Base-by-base conservation (phyloP, 495 filamentous ascomycete species). In the Clohesyomyces aquaticus region DNA sequence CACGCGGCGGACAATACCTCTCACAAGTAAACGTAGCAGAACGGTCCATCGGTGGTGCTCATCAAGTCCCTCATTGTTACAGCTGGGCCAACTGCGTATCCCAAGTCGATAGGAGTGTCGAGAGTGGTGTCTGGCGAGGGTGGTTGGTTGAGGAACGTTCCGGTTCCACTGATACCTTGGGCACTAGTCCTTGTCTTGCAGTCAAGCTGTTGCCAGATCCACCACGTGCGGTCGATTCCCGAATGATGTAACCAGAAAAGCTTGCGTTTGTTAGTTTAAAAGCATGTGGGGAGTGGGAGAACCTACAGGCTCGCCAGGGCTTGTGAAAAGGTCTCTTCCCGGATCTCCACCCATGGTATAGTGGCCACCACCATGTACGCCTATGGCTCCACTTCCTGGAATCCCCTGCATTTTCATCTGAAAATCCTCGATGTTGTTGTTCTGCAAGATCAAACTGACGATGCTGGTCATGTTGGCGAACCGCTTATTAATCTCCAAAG, bases 301-400 rank as follows among this genome's bases (percentile, higher is more conserved):
- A n/a, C n/a, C n/a, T n/a, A n/a, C n/a, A n/a, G 61, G 61, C 25
- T 69, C 66, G n/a, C 66, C 62, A 18, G 66, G 66, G 8, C 61
- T 65, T 11, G 46, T 43, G 38, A 65, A 69, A 1, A 66, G n/a
- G 42, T 69, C 66, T 28, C 62, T 49, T 10, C 62, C 66, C 25
- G 60, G 65, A 29, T 68, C 65, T 22, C 65, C 65, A 26, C 59
- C 53, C 14, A 68, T 59, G 2, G 53, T 41, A 29, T 63, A 68
- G 55, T 68, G 65, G 16, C 61, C 66, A 26, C 61, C 66, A 27
- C 66, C 62, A 52, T 70, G 67, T 14, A 70, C 58, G 19, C 67
- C 67, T 16, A 66, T 65, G 26, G 61, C 50, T 21, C 52, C 61
- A 14, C 25, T 35, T 16, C 61, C 62, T 4, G 66, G 61, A 22